These are phyloP conservation scores for Triticum turgidum DNA, from an alignment of 176 grass and related monocot genomes.

Conservation along the genomic window DNA sequence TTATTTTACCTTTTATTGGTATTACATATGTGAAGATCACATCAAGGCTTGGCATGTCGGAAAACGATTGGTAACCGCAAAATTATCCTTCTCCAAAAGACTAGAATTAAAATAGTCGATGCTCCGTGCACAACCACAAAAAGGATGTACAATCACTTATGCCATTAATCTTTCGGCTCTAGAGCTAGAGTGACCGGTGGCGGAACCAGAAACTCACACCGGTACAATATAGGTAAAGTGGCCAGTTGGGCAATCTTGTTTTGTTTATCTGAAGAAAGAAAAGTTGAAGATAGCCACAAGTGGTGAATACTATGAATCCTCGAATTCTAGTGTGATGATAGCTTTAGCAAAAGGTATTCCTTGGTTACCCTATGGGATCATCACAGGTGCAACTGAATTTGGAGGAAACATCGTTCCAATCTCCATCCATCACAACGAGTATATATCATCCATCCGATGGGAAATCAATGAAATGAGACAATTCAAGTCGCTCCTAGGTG, in stretches of 20 bases:
- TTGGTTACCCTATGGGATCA: slow-evolving; percentile 35
- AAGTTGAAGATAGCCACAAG: slow-evolving; percentile 28
- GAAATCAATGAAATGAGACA: not conserved
- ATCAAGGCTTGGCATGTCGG: slow-evolving; percentile 31
- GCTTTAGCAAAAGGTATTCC: slow-evolving; percentile 47
- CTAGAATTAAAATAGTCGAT: slow-evolving; percentile 30
- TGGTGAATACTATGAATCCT: slow-evolving; percentile 55
- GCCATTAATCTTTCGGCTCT: slow-evolving; percentile 43
- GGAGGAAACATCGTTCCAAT: not conserved
- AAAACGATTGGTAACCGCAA: slow-evolving; percentile 45
- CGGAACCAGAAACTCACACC: slow-evolving; percentile 47
- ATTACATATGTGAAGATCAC: slow-evolving; percentile 34
- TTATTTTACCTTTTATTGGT: slow-evolving; percentile 25
- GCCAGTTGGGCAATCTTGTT: slow-evolving; percentile 24
- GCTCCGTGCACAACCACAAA: slow-evolving; percentile 34
- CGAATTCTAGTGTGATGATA: slow-evolving; percentile 39
- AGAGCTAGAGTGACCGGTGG: slow-evolving; percentile 36
- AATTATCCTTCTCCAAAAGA: slow-evolving; percentile 26
- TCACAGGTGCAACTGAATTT: slow-evolving; percentile 4
- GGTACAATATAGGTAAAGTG: slow-evolving; percentile 33
- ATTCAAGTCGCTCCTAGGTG: not conserved
- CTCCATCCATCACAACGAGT: not conserved
- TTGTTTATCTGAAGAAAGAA: slow-evolving; percentile 2
- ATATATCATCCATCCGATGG: slow-evolving; percentile 26
- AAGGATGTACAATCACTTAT: slow-evolving; percentile 26